Percentiles rank a stretch among this genome's conserved stretches.
Evolutionary conservation across 768 basidiomycete genomes (phyloP).

Genomic region (Rhodotorula sphaerocarpa): DNA sequence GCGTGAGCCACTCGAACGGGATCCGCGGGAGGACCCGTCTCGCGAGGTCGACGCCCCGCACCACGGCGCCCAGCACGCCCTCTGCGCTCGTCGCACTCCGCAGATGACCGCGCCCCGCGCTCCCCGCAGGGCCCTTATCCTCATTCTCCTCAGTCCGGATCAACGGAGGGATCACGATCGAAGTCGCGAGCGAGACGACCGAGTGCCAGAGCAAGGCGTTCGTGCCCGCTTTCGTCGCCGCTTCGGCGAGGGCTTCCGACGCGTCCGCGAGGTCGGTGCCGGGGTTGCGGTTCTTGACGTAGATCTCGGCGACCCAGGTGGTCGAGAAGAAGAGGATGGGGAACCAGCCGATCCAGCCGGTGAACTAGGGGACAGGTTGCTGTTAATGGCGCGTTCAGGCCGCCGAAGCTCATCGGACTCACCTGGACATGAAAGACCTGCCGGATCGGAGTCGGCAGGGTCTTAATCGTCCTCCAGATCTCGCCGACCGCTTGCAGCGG

Average conservation of each 20-base stretch:
- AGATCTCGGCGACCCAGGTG: conserved; percentile 72
- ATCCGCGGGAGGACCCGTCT: conserved; percentile 27
- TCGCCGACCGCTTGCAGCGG: conserved; percentile 24
- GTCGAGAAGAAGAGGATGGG: conserved; percentile 54
- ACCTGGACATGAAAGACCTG: conserved; percentile 62
- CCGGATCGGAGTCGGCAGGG: conserved; percentile 64
- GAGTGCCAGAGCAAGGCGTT: conserved; percentile 74
- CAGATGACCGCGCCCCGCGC: neutral
- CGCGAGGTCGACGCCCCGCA: neutral
- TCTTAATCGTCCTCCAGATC: conserved; percentile 63
- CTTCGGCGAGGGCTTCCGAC: conserved; percentile 50
- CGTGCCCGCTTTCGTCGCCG: conserved; percentile 73
- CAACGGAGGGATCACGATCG: conserved; percentile 64
- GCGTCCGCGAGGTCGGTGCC: conserved; percentile 41
- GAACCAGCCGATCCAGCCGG: conserved; percentile 85
- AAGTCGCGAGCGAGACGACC: conserved; percentile 58
- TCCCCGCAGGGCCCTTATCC: too few species aligned
- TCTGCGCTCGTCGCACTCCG: neutral
- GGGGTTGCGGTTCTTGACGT: conserved; percentile 50
- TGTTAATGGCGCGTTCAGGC: too few species aligned
- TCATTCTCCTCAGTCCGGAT: conserved; percentile 39
- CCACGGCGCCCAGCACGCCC: too few species aligned
- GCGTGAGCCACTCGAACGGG: conserved; percentile 49
- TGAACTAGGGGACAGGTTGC: conserved; percentile 51
- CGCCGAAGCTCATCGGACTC: conserved; percentile 20